Evolutionary conservation across 2,329 filamentous ascomycete species (phyloP), one percentile per base, ranked within the genome.

Genomic region (Biscogniauxia marginata): DNA sequence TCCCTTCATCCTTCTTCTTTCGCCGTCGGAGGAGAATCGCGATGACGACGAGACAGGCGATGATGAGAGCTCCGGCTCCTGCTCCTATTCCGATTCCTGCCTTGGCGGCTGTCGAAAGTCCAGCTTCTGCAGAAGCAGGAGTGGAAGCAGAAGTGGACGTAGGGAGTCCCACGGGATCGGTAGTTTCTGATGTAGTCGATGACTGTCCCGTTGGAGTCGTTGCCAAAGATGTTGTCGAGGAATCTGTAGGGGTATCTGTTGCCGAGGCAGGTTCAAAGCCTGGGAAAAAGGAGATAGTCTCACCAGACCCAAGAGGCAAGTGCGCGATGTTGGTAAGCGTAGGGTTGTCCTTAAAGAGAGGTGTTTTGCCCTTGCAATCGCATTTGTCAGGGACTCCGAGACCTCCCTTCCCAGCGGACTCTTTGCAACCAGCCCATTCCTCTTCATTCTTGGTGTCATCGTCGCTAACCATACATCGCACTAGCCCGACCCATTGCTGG

Each of bases 391-490:
- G 20, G 23, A 50, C 16, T 44, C 57, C 9, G 19, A 44, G 46
- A 45, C 39, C 52, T 4, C 52, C 56, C 23, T 57, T 24, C 16
- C 58, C 58, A 5, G 18, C 54, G 3, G 22, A 19, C 23, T 58
- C 62, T 46, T 55, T 30, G 48, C 65, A 67, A 21, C 57, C 61
- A 2, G 50, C 58, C 60, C 62, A 67, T 11, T 44, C 20, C 20
- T 47, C 21, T 9, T 49, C 21, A 9, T 56, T 52, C 19, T 43
- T 43, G 7, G 39, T 34, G 8, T 21, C 5, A 20, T 43, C 39
- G 7, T 44, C 20, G 7, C 43, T 23, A 2, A 49, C 30, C 9
- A 55, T 44, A 45, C 64, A 66, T 20, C 46, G 53, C 20, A 47
- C 46, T 7, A 65, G 45, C 9, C 56, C 59, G 3, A 60, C 55